Conservation (phyloP, 352 stramenopile genomes). For the Phytophthora melonis region DNA sequence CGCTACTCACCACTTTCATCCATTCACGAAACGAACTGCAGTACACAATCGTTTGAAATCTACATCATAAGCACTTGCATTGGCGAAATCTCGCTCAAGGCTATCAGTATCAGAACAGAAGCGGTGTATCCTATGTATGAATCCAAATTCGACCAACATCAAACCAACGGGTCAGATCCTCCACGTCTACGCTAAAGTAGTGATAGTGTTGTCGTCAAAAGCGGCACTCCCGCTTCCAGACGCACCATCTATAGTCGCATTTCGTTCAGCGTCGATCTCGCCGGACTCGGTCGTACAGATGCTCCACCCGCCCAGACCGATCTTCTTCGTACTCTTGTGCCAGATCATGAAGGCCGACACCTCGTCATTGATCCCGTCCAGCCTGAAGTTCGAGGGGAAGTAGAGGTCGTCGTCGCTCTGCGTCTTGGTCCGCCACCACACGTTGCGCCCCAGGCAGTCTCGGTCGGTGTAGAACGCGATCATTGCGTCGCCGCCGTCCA, state of each 20-base stretch:
- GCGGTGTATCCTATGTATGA: too few relatives aligned
- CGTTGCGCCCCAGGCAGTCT: constrained; percentile 1
- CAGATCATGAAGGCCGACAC: not conserved
- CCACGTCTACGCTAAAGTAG: not conserved
- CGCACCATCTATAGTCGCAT: not conserved
- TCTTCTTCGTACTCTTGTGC: not conserved
- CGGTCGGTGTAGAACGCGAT: constrained; percentile 11
- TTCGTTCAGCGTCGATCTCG: not conserved
- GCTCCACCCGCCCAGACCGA: not conserved
- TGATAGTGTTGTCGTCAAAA: not conserved
- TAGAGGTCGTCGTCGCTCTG: constrained; percentile 9
- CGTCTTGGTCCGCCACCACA: constrained; percentile 7
- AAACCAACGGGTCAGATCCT: too few relatives aligned
- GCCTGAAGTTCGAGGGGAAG: constrained; percentile 12
- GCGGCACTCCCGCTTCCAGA: not conserved
- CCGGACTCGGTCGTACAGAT: constrained; percentile 3
- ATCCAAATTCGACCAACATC: too few relatives aligned
- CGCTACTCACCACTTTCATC: too few relatives aligned
- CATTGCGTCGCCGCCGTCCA: not conserved
- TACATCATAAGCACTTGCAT: too few relatives aligned
- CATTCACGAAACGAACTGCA: too few relatives aligned
- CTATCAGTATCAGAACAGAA: too few relatives aligned
- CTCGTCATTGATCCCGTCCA: not conserved
- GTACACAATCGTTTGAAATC: too few relatives aligned
- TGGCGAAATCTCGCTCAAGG: too few relatives aligned